phyloP scores from a whole-genome alignment of 805 yeast genomes.

The Candida nonsorbophila region DNA sequence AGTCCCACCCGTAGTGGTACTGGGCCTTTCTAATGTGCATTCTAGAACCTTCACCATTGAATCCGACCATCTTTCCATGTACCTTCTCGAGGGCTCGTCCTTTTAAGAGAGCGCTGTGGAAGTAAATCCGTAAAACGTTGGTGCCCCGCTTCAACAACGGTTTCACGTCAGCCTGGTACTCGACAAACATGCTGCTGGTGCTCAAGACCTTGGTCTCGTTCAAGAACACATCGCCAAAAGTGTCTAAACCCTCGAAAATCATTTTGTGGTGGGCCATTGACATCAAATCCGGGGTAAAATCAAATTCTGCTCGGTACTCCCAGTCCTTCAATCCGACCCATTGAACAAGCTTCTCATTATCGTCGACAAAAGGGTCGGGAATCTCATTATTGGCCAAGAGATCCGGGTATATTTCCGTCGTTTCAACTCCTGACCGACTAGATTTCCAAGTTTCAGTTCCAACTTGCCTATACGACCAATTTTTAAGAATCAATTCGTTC shows the following conservation, averaged over 20 bases:
- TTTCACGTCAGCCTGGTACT: slow-evolving; percentile 23
- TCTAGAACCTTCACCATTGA: slow-evolving; percentile 41
- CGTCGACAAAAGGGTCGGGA: slow-evolving; percentile 41
- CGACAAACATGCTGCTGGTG: slow-evolving; percentile 41
- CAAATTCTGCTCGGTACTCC: slow-evolving; percentile 36
- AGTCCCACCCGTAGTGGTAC: slow-evolving; percentile 55
- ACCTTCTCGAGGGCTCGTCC: slow-evolving; percentile 28
- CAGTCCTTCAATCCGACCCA: slow-evolving; percentile 49
- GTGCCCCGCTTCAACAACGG: slow-evolving; percentile 6
- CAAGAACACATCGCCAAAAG: slow-evolving; percentile 34
- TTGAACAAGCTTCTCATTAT: slow-evolving; percentile 40
- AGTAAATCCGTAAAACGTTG: slow-evolving; percentile 30
- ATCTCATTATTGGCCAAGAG: slow-evolving; percentile 31
- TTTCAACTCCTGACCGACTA: slow-evolving; percentile 5
- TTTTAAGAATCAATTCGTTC: slow-evolving; percentile 1
- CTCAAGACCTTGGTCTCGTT: slow-evolving; percentile 29
- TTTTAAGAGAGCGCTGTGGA: slow-evolving; percentile 30
- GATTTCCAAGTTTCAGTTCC: slow-evolving; percentile 8
- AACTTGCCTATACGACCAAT: slow-evolving; percentile 9
- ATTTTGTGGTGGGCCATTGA: slow-evolving; percentile 14
- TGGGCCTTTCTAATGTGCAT: slow-evolving; percentile 47
- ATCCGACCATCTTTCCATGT: slow-evolving; percentile 22
- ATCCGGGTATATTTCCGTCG: slow-evolving; percentile 36
- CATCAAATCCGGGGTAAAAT: slow-evolving; percentile 1
- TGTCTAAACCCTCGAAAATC: slow-evolving; percentile 42